These are phyloP conservation scores for Zymoseptoria ardabiliae DNA, from an alignment of 2,329 filamentous ascomycete genomes.

Conservation along the genomic window DNA sequence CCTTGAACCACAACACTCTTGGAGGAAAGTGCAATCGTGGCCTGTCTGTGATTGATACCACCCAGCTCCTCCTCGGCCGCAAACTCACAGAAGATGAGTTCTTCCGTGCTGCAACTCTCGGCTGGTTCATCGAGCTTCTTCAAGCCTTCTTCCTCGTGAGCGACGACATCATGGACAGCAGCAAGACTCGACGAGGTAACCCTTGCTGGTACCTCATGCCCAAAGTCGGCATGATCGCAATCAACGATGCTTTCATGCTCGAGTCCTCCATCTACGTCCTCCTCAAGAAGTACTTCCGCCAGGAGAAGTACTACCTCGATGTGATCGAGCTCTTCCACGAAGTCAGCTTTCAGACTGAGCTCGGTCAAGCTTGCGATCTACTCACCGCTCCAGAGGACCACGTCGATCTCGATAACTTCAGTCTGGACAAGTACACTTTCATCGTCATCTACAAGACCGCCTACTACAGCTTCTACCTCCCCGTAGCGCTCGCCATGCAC, in stretches of 20 bases:
- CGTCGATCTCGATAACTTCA: constrained; percentile 92
- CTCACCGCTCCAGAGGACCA: constrained; percentile 92
- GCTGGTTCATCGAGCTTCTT: constrained; percentile 96
- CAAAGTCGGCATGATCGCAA: constrained; percentile 87
- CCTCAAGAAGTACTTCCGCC: constrained; percentile 87
- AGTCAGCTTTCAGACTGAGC: constrained; percentile 84
- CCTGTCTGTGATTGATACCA: constrained; percentile 93
- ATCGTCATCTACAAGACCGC: constrained; percentile 99
- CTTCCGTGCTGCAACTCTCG: constrained; percentile 78
- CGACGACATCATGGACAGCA: constrained; percentile 97
- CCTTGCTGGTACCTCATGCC: constrained; percentile 95
- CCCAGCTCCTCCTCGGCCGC: constrained; percentile 66
- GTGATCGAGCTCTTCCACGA: constrained; percentile 96
- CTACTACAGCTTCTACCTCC: constrained; percentile 98
- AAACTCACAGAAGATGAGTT: constrained; percentile 74
- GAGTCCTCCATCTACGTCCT: constrained; percentile 84
- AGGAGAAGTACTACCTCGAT: constrained; percentile 80
- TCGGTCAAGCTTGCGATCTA: constrained; percentile 89
- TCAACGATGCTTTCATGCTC: constrained; percentile 97
- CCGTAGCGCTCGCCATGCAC: constrained; percentile 82
- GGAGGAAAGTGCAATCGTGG: constrained; percentile 98
- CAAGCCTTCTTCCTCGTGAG: constrained; percentile 98
- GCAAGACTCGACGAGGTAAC: constrained; percentile 86
- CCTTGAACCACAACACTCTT: constrained; percentile 74
- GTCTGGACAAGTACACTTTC: constrained; percentile 89